Percentiles rank a stretch among this genome's conserved stretches.
phyloP scores from a whole-genome alignment of 2,329 filamentous ascomycete species.

The Colletotrichum shisoi region DNA sequence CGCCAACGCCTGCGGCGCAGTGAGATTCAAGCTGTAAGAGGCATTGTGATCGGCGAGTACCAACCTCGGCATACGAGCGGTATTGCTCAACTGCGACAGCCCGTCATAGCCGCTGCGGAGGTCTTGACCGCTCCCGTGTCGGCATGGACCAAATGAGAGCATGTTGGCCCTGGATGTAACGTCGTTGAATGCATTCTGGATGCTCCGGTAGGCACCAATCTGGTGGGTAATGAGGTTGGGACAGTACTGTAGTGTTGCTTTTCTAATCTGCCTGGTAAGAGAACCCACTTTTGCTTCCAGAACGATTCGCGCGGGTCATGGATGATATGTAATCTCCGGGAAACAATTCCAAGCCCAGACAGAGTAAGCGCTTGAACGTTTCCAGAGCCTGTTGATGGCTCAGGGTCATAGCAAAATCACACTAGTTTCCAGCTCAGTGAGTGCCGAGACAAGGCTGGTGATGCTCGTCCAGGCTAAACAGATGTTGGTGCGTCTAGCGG shows the following conservation, averaged over 20 bases:
- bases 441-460: conserved; percentile 8
- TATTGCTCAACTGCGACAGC: background rate
- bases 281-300: conserved; percentile 8
- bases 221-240: background rate
- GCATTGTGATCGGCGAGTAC: conserved; percentile 28
- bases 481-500: background rate
- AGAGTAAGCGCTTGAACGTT: background rate
- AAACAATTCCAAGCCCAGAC: background rate
- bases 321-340: background rate
- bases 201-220: background rate
- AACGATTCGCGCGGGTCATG: background rate
- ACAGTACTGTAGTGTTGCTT: background rate
- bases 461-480: conserved; percentile 5
- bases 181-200: background rate
- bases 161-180: conserved; percentile 3
- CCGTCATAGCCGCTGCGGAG: conserved; percentile 9
- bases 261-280: background rate
- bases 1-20: conserved; percentile 6
- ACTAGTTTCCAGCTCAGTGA: background rate
- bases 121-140: conserved; percentile 10
- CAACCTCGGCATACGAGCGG: background rate
- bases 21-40: background rate
- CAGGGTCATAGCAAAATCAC: background rate
- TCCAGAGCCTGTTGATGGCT: background rate
- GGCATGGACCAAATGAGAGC: background rate